Evolutionary conservation across 441 rosid species (phyloP), one percentile per base, ranked within the genome.

Genomic region (Euphorbia schlechtendalii): DNA sequence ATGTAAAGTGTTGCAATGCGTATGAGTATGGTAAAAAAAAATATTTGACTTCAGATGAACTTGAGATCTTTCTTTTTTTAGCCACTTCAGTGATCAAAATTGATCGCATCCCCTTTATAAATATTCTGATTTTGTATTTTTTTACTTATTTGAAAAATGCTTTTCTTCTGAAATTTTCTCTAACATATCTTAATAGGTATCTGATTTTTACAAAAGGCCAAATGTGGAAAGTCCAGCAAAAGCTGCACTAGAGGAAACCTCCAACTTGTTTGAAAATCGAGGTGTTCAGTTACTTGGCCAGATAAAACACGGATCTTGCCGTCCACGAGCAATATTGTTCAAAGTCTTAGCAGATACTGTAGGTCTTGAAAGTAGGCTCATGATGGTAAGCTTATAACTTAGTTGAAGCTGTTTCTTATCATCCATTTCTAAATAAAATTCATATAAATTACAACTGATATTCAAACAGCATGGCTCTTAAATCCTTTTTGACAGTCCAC

Each of bases 271-370:
- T 75, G 98, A 95, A 74, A 81, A 69, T 70, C 85, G 82, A 71
- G 85, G 85, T 66, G 79, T 89, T 71, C 99, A 92, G 77, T 71
- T 92, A 79, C 80, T 95, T 73, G 98, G 99, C 64, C 96, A 92
- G 79, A 92, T 95, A 83, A 92, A 71, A 76, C 88, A 88, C 65
- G 96, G 99, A 63, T 85, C 95, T 57, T 95, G 98, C 71, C 88
- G 96, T 74, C 89, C 93, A 67, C 92, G 99, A 72, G 98, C 99
- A 59, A 88, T 95, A 63, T 76, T 92, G 75, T 95, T 92, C 76
- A 92, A 95, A 81, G 96, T 92, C 70, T 79, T 95, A 68, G 97
- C 99, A 27, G 99, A 95, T 77, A 82, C 93, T 51, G 93, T 92
- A 46, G 98, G 96, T 74, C 89, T 95, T 73, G 93, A 92, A 78